A percentile compares a stretch with the other conserved stretches of the same genome.
Evolutionary conservation across 1,284 basidiomycete genomes (phyloP).

Genomic region (Boletus sp.): DNA sequence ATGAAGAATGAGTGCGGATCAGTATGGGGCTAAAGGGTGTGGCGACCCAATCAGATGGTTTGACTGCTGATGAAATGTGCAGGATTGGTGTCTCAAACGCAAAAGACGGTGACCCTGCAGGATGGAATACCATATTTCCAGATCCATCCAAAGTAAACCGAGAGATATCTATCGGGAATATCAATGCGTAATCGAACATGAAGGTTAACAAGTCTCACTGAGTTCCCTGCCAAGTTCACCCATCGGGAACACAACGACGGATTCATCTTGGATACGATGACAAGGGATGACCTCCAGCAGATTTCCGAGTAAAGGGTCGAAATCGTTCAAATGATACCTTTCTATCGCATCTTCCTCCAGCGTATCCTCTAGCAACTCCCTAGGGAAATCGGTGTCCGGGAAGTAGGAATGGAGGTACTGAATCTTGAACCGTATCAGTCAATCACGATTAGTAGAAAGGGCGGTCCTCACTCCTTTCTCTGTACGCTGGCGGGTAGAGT

Average conservation of each 20-base stretch:
- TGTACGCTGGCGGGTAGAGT: slow-evolving; percentile 48
- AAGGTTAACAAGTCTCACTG: slow-evolving; percentile 48
- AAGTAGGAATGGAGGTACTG: slow-evolving; percentile 68
- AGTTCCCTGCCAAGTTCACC: slow-evolving; percentile 61
- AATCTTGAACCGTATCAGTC: slow-evolving; percentile 46
- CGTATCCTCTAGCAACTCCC: slow-evolving; percentile 61
- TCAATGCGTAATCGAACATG: slow-evolving; percentile 11
- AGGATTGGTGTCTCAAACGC: slow-evolving; percentile 39
- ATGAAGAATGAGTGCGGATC: slow-evolving; percentile 36
- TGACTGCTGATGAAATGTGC: slow-evolving; percentile 34
- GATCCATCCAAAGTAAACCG: slow-evolving; percentile 39
- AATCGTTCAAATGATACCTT: slow-evolving; percentile 41
- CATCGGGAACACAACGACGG: slow-evolving; percentile 60
- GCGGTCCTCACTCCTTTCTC: slow-evolving; percentile 61
- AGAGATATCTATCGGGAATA: slow-evolving; percentile 52
- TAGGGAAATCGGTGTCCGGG: slow-evolving; percentile 71
- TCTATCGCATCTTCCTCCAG: slow-evolving; percentile 50
- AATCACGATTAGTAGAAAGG: background rate
- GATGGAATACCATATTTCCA: slow-evolving; percentile 44
- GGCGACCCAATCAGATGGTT: slow-evolving; percentile 28
- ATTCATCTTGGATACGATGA: slow-evolving; percentile 31
- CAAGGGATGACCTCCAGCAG: slow-evolving; percentile 47
- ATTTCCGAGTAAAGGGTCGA: slow-evolving; percentile 62
- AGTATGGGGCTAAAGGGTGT: slow-evolving; percentile 34
- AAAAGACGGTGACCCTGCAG: slow-evolving; percentile 43